These are phyloP conservation scores for Centella asiatica DNA, from an alignment of 129 eudicot genomes.

Conservation along the genomic window DNA sequence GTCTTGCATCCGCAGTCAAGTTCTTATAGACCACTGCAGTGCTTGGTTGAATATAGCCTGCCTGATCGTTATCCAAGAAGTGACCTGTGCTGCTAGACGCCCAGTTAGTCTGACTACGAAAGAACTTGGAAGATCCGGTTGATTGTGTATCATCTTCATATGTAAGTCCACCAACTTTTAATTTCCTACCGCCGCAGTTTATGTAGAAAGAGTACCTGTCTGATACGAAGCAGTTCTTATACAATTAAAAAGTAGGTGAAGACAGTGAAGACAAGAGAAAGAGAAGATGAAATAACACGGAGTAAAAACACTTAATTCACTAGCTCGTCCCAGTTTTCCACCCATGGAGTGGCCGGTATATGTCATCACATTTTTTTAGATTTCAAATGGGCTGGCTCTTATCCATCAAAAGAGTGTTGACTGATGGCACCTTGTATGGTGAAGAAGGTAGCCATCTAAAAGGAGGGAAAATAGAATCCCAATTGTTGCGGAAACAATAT, in stretches of 20 bases:
- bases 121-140: conserved; percentile 44
- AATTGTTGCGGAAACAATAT: too few relatives aligned
- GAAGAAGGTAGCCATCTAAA: too few relatives aligned
- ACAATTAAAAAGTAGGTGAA: background rate
- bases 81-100: conserved; percentile 75
- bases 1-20: conserved; percentile 38
- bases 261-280: background rate
- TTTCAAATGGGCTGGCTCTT: too few relatives aligned
- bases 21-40: conserved; percentile 19
- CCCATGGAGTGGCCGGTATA: too few relatives aligned
- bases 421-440: too few relatives aligned
- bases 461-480: too few relatives aligned
- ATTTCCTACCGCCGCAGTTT: conserved; percentile 62
- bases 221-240: conserved; percentile 10
- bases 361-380: too few relatives aligned
- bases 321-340: too few relatives aligned
- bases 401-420: too few relatives aligned
- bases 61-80: conserved; percentile 46
- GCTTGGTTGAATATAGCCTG: conserved; percentile 19
- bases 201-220: conserved; percentile 44
- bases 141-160: conserved; percentile 36
- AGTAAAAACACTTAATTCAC: too few relatives aligned
- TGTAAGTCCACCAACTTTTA: conserved; percentile 15
- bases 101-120: conserved; percentile 30
- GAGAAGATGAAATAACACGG: too few relatives aligned